These are phyloP conservation scores for Telfairia occidentalis DNA, from an alignment of 331 rosid genomes.

Conservation along the genomic window DNA sequence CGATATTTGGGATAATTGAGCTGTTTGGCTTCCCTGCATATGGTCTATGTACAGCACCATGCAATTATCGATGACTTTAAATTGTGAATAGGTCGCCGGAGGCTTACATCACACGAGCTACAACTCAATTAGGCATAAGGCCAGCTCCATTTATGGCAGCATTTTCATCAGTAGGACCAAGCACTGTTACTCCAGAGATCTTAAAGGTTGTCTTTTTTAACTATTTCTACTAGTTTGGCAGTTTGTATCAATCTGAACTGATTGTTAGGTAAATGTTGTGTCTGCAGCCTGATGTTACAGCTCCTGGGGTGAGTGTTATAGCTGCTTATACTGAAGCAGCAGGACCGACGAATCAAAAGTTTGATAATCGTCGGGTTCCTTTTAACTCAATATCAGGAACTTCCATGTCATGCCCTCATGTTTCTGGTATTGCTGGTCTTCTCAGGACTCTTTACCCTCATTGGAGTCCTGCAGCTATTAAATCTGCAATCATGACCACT, in stretches of 20 bases:
- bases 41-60: not conserved
- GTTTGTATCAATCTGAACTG: not conserved
- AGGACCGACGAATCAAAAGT: constrained; percentile 64
- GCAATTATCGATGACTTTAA: not conserved
- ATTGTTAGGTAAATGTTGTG: constrained; percentile 3
- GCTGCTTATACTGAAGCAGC: constrained; percentile 70
- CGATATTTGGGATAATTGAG: not conserved
- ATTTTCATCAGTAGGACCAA: constrained; percentile 93
- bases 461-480: constrained; percentile 90
- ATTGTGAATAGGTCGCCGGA: constrained; percentile 35
- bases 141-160: constrained; percentile 96
- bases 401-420: constrained; percentile 96
- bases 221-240: not conserved
- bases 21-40: not conserved
- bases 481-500: constrained; percentile 87
- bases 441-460: constrained; percentile 58
- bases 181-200: constrained; percentile 50
- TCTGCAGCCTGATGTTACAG: constrained; percentile 85
- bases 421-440: constrained; percentile 68
- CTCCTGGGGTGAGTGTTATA: constrained; percentile 82
- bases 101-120: constrained; percentile 55
- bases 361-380: constrained; percentile 45
- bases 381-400: constrained; percentile 80
- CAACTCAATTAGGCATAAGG: constrained; percentile 40
- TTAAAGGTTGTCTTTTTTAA: constrained; percentile 44